Conservation (phyloP, 805 yeast genomes). For the Candida jianshihensis region DNA sequence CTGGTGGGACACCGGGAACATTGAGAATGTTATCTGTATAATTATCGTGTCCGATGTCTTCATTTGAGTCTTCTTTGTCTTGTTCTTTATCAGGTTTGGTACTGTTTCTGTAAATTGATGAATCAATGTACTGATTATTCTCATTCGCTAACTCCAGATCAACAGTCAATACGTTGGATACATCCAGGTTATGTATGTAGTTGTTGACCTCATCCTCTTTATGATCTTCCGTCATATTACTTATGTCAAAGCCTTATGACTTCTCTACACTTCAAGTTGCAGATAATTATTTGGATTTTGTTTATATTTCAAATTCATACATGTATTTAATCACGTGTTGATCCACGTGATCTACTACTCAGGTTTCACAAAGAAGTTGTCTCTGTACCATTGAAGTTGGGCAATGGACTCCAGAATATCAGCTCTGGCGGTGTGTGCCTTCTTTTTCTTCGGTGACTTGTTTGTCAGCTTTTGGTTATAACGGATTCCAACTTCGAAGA, state of each 20-base stretch:
- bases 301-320: too few relatives aligned
- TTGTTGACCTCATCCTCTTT: constrained; percentile 3
- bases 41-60: background rate
- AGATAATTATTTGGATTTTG: too few relatives aligned
- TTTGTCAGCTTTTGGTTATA: constrained; percentile 61
- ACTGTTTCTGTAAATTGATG: constrained; percentile 3
- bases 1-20: constrained; percentile 13
- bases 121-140: background rate
- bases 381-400: constrained; percentile 72
- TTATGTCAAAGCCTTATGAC: too few relatives aligned
- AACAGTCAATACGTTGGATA: constrained; percentile 9
- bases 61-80: background rate
- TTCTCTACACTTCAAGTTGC: too few relatives aligned
- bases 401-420: constrained; percentile 87
- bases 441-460: constrained; percentile 53
- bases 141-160: constrained; percentile 2
- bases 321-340: background rate
- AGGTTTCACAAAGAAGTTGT: constrained; percentile 44
- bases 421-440: constrained; percentile 77
- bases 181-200: constrained; percentile 14
- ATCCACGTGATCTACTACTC: background rate
- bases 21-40: background rate
- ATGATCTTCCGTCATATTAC: too few relatives aligned
- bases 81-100: constrained; percentile 7
- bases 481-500: constrained; percentile 74